A percentile compares a stretch with the other conserved stretches of the same genome.
These are phyloP conservation scores for Globisporangium acanthophoron DNA, from an alignment of 352 stramenopile genomes.

Conservation along the genomic window DNA sequence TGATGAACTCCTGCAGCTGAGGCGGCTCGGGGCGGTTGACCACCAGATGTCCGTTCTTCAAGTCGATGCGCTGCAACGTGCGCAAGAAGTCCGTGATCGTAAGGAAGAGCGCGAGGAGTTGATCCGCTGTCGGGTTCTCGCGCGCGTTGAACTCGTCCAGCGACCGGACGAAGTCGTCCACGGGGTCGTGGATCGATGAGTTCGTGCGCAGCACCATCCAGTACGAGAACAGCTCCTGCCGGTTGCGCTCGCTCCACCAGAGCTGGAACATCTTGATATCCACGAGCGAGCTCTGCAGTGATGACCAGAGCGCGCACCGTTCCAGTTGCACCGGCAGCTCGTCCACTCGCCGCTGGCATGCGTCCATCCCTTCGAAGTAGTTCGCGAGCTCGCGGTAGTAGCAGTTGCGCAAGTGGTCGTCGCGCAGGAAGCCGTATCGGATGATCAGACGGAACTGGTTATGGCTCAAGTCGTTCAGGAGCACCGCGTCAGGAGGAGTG, in stretches of 20 bases:
- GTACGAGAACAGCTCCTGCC: constrained; percentile 75
- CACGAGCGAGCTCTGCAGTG: constrained; percentile 63
- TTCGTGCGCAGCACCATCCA: constrained; percentile 67
- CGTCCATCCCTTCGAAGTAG: constrained; percentile 67
- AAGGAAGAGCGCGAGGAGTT: constrained; percentile 63
- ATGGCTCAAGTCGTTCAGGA: constrained; percentile 73
- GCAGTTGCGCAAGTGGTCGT: constrained; percentile 54
- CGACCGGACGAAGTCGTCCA: constrained; percentile 75
- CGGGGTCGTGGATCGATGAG: constrained; percentile 61
- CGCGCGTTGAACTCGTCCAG: constrained; percentile 70
- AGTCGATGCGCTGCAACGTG: constrained; percentile 45
- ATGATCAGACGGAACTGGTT: constrained; percentile 68
- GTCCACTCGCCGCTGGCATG: constrained; percentile 69
- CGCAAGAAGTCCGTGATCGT: constrained; percentile 78
- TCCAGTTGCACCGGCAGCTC: constrained; percentile 78
- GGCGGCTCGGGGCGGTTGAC: constrained; percentile 45
- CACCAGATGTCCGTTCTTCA: constrained; percentile 14
- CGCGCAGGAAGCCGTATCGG: constrained; percentile 62
- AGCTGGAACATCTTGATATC: constrained; percentile 86
- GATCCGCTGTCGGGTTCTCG: constrained; percentile 53
- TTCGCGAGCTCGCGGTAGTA: constrained; percentile 75
- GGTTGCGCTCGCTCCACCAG: constrained; percentile 78
- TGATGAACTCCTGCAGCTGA: constrained; percentile 74
- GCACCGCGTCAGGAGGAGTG: constrained; percentile 13
- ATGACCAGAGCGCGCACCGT: constrained; percentile 58